Evolutionary conservation across 371 early-diverging fungal genomes (phyloP).

Genomic region (Actinomortierella wolfii): DNA sequence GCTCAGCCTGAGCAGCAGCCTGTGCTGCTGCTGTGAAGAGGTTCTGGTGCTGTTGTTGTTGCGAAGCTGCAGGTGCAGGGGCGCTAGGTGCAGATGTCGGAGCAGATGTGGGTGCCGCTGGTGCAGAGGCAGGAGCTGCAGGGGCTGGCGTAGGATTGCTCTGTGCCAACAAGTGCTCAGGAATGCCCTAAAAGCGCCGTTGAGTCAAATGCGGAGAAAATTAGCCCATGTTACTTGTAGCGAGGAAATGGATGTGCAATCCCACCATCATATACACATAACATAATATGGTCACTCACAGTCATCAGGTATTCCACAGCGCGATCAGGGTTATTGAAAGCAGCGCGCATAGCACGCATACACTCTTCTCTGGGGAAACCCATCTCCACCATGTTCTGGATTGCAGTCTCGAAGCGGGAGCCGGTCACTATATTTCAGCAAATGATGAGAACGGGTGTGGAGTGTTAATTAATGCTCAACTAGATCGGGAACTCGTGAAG

Average conservation of each 20-base stretch:
- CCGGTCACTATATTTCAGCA: conserved; percentile 61
- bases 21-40: conserved; percentile 64
- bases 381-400: conserved; percentile 93
- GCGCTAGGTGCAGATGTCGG: conserved; percentile 22
- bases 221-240: too few species aligned
- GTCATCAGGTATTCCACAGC: conserved; percentile 96
- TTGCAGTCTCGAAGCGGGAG: conserved; percentile 72
- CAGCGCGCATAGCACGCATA: conserved; percentile 90
- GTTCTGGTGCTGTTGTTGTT: conserved; percentile 47
- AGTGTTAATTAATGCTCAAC: too few species aligned
- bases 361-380: conserved; percentile 91
- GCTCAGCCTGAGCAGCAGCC: conserved; percentile 52
- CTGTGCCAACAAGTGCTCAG: conserved; percentile 53
- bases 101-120: conserved; percentile 48
- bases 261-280: too few species aligned
- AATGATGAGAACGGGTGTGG: not conserved
- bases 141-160: conserved; percentile 36
- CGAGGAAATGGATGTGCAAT: too few species aligned
- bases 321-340: conserved; percentile 96
- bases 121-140: conserved; percentile 30
- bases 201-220: not conserved
- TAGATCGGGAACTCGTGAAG: not conserved
- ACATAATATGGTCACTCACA: too few species aligned
- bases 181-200: conserved; percentile 70
- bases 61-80: conserved; percentile 19